Conservation (phyloP, 2,329 filamentous ascomycete genomes). For the Leptodontidium sp. region DNA sequence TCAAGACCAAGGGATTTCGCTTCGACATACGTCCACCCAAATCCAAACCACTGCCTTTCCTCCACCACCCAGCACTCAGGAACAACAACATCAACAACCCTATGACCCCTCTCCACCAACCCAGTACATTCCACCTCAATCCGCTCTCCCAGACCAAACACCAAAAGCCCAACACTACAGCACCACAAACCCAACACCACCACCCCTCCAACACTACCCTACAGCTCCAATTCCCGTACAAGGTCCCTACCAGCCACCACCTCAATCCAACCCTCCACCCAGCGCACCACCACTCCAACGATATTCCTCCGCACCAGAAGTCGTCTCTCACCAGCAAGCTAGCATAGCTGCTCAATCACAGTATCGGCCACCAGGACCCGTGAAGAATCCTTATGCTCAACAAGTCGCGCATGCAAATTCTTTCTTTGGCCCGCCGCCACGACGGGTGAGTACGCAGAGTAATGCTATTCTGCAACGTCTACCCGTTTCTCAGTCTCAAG, state of each 20-base stretch:
- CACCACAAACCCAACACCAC: background rate
- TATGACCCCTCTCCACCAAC: background rate
- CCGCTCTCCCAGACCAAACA: background rate
- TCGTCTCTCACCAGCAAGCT: background rate
- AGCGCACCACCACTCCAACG: background rate
- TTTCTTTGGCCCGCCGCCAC: slow-evolving; percentile 11
- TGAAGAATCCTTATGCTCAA: slow-evolving; percentile 7
- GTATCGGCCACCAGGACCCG: background rate
- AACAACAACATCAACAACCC: background rate
- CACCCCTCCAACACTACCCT: background rate
- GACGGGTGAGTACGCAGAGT: background rate
- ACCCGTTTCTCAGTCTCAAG: background rate
- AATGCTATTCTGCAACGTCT: background rate
- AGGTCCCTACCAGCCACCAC: background rate
- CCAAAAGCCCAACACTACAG: background rate
- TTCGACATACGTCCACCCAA: background rate
- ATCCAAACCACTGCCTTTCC: background rate
- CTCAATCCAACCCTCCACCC: background rate
- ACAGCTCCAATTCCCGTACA: background rate
- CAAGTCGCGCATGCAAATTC: slow-evolving; percentile 16
- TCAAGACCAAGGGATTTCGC: background rate
- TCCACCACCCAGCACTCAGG: background rate
- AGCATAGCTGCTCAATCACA: background rate
- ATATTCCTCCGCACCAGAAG: slow-evolving; percentile 10
- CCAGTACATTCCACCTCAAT: background rate